Conservation (phyloP, 495 filamentous ascomycete species). For the Cladorrhinum samala region DNA sequence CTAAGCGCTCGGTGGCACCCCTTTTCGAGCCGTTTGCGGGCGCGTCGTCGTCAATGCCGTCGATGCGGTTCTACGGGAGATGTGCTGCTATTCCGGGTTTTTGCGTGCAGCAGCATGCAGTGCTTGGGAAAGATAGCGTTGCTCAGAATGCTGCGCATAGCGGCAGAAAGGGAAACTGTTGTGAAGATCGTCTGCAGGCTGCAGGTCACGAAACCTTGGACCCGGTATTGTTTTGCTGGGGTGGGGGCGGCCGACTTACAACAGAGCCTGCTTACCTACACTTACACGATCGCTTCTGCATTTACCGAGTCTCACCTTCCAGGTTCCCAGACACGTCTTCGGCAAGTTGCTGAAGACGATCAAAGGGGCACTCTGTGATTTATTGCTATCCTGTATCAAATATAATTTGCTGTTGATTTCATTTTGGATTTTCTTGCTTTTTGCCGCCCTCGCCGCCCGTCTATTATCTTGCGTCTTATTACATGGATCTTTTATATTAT, state of each 20-base stretch:
- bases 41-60: background rate
- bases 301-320: background rate
- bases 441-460: background rate
- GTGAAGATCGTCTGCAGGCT: background rate
- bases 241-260: no score
- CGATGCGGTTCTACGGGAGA: no score
- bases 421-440: background rate
- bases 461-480: background rate
- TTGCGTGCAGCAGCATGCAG: background rate
- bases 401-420: no score
- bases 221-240: background rate
- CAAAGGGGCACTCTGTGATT: no score
- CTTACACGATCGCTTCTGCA: background rate
- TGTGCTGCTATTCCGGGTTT: background rate
- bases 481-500: background rate
- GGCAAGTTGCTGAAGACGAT: background rate
- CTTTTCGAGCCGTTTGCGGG: no score
- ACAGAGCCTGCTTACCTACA: no score
- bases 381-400: no score
- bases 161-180: background rate
- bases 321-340: background rate
- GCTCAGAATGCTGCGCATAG: no score
- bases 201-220: no score
- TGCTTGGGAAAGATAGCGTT: no score
- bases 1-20: constrained; percentile 11